Evolutionary conservation across 148 eudicot genomes (phyloP).

Genomic region (Mesembryanthemum crystallinum): DNA sequence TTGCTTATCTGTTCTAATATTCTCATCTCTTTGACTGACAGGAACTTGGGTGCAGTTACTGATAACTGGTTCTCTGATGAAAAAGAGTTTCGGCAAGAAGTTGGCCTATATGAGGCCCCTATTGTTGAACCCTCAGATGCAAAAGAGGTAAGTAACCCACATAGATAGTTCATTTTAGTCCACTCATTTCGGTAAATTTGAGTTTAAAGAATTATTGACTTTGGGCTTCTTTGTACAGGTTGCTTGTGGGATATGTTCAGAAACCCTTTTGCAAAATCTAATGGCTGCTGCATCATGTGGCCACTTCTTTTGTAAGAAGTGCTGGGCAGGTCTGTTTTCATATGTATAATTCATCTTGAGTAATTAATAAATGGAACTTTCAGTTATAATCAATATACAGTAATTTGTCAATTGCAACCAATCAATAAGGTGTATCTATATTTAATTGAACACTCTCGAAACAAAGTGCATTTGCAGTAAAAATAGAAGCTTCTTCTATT

Average conservation of each 20-base stretch:
- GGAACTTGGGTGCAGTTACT: constrained; percentile 4
- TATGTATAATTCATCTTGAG: no score
- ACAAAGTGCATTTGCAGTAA: neutral
- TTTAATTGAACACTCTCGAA: no score
- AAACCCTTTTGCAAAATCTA: neutral
- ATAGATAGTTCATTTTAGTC: neutral
- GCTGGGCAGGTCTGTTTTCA: constrained; percentile 32
- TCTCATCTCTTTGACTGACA: neutral
- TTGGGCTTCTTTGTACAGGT: constrained; percentile 16
- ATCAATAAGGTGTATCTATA: no score
- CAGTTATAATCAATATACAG: no score
- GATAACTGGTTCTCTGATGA: constrained; percentile 18
- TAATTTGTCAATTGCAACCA: no score
- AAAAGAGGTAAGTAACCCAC: constrained; percentile 12
- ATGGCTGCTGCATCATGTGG: constrained; percentile 8
- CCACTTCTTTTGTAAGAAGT: constrained; percentile 17
- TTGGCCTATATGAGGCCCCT: constrained; percentile 8
- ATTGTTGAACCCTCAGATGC: neutral
- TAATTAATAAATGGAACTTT: no score
- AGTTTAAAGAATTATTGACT: constrained; percentile 11
- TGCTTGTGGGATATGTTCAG: constrained; percentile 17
- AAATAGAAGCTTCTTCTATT: no score
- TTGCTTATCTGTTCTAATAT: no score
- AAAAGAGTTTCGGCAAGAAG: constrained; percentile 1
- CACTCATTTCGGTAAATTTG: no score